Conservation (phyloP, 495 filamentous ascomycete species). For the Hypoxylon trugodes region DNA sequence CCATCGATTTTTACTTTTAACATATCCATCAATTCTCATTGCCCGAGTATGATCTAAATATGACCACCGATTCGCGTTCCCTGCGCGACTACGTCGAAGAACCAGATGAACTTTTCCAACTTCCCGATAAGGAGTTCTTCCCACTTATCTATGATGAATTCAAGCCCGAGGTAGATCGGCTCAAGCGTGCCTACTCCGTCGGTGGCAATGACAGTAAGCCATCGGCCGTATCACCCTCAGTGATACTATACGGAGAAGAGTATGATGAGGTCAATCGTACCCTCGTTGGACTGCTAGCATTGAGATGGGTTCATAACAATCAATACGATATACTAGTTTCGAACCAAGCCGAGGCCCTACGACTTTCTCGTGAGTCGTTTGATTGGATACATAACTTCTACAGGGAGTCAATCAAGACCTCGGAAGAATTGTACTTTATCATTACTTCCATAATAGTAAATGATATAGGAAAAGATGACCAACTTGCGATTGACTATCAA, state of each 20-base stretch:
- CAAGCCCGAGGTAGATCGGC: conserved; percentile 27
- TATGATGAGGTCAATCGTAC: conserved; percentile 52
- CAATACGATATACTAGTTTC: conserved; percentile 42
- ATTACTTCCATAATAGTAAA: conserved; percentile 51
- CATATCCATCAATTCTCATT: neutral
- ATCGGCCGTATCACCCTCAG: conserved; percentile 38
- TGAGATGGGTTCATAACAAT: conserved; percentile 47
- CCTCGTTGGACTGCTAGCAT: conserved; percentile 41
- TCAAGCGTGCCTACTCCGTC: conserved; percentile 33
- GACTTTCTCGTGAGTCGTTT: conserved; percentile 37
- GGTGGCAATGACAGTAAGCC: conserved; percentile 9
- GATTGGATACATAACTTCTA: conserved; percentile 25
- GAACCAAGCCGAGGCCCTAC: conserved; percentile 33
- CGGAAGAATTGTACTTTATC: conserved; percentile 44
- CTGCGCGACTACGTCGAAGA: neutral
- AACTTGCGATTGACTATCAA: conserved; percentile 42
- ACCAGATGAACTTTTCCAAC: conserved; percentile 17
- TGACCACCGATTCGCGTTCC: neutral
- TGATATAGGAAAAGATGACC: conserved; percentile 50
- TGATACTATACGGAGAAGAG: conserved; percentile 37
- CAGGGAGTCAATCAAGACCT: neutral
- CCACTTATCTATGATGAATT: conserved; percentile 22
- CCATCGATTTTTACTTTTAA: neutral
- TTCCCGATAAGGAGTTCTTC: conserved; percentile 27
- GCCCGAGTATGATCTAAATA: neutral